phyloP scores from a whole-genome alignment of 352 stramenopile genomes.

The Phytopythium chamaehyphon region DNA sequence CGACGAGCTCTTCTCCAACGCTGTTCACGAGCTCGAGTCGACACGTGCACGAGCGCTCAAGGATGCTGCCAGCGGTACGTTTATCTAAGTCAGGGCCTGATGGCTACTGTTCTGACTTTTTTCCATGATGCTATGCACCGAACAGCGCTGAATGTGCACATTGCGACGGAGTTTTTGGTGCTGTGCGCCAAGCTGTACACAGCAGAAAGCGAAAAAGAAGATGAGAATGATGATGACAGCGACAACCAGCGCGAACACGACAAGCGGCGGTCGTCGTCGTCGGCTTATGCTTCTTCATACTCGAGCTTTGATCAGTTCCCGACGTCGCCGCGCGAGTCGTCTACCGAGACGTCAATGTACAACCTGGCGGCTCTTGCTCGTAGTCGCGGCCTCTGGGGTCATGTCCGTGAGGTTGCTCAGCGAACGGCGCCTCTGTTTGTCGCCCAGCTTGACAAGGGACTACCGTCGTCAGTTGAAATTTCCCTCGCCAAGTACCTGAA shows the following conservation, averaged over 20 bases:
- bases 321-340: conserved; percentile 48
- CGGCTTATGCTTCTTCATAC: conserved; percentile 33
- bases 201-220: conserved; percentile 32
- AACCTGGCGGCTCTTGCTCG: conserved; percentile 61
- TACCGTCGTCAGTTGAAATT: conserved; percentile 77
- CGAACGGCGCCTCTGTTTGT: conserved; percentile 47
- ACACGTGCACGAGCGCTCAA: conserved; percentile 37
- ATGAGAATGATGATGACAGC: conserved; percentile 4
- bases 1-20: conserved; percentile 64
- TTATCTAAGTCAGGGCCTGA: not conserved
- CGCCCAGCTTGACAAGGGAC: conserved; percentile 49
- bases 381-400: conserved; percentile 53
- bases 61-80: conserved; percentile 52
- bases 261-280: conserved; percentile 19
- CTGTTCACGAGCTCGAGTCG: conserved; percentile 53
- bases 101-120: not conserved
- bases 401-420: conserved; percentile 40
- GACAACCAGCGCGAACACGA: conserved; percentile 14
- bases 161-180: conserved; percentile 60
- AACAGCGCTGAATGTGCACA: conserved; percentile 63
- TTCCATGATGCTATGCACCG: not conserved
- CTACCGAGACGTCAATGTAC: conserved; percentile 75
- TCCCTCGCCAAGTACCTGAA: conserved; percentile 80
- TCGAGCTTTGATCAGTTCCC: conserved; percentile 59
- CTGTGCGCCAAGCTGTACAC: conserved; percentile 60